phyloP scores from a whole-genome alignment of 495 filamentous ascomycete genomes.

The Thozetella sp. region DNA sequence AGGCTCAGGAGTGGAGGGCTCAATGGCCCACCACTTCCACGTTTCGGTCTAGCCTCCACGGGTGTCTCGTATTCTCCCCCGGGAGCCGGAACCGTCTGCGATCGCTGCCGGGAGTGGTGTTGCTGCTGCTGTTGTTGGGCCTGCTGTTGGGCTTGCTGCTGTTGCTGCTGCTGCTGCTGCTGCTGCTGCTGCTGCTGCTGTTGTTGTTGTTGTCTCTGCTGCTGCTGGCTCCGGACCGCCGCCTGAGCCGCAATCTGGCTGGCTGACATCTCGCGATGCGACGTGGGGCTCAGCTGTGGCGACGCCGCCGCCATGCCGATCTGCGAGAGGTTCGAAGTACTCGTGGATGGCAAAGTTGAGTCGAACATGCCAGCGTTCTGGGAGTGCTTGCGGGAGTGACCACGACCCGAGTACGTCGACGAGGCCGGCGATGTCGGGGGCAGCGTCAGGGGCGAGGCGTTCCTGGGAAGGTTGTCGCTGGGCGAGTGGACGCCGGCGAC shows the following conservation, averaged over 20 bases:
- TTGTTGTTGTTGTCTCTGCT: slow-evolving; percentile 59
- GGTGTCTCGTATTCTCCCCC: slow-evolving; percentile 31
- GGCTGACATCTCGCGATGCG: slow-evolving; percentile 53
- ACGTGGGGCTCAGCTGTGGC: slow-evolving; percentile 43
- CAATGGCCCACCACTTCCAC: slow-evolving; percentile 46
- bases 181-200: slow-evolving; percentile 53
- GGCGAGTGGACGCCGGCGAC: slow-evolving; percentile 29
- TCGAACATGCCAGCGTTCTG: slow-evolving; percentile 91
- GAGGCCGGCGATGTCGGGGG: slow-evolving; percentile 33
- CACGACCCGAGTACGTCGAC: slow-evolving; percentile 24
- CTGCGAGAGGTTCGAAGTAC: slow-evolving; percentile 52
- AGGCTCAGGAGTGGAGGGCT: slow-evolving; percentile 60
- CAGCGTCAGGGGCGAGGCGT: slow-evolving; percentile 41
- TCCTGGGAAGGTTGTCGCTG: slow-evolving; percentile 27
- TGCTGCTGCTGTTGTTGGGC: slow-evolving; percentile 30
- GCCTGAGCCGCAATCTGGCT: slow-evolving; percentile 91
- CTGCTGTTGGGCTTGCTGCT: slow-evolving; percentile 38
- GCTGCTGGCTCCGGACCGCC: slow-evolving; percentile 60
- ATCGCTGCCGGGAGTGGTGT: slow-evolving; percentile 66
- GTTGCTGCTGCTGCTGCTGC: slow-evolving; percentile 40
- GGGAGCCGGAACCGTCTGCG: slow-evolving; percentile 63
- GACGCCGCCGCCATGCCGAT: slow-evolving; percentile 37
- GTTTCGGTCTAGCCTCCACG: slow-evolving; percentile 29
- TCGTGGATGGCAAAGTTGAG: slow-evolving; percentile 75
- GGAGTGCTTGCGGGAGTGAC: slow-evolving; percentile 55